Evolutionary conservation across 2,329 filamentous ascomycete genomes (phyloP).

Genomic region (Penicillium sp.): DNA sequence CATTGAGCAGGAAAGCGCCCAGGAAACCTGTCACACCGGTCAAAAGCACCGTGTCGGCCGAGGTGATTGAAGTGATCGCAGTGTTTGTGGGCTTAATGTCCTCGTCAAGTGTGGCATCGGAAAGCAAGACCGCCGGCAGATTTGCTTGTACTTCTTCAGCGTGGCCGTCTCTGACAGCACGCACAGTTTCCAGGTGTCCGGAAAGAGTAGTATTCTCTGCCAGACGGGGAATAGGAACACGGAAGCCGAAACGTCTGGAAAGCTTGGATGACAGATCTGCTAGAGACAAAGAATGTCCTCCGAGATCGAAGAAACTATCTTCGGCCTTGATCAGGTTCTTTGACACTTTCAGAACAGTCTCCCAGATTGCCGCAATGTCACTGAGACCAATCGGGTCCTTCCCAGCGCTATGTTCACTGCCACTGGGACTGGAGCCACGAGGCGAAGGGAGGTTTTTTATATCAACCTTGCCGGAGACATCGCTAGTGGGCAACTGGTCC

Average conservation of each 20-base stretch:
- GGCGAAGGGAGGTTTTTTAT: too few relatives aligned
- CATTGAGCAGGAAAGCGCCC: constrained; percentile 69
- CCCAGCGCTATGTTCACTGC: constrained; percentile 37
- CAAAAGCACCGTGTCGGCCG: constrained; percentile 59
- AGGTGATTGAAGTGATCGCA: too few relatives aligned
- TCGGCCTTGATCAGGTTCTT: constrained; percentile 61
- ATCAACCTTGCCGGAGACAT: constrained; percentile 76
- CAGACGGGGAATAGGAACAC: constrained; percentile 67
- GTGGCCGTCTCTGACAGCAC: constrained; percentile 67
- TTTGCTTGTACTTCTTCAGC: constrained; percentile 73
- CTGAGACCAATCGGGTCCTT: constrained; percentile 65
- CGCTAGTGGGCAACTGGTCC: constrained; percentile 68
- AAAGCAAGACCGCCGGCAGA: constrained; percentile 64
- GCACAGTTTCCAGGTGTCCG: constrained; percentile 70
- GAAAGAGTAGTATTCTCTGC: constrained; percentile 69
- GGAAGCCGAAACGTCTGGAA: constrained; percentile 68
- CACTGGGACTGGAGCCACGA: too few relatives aligned
- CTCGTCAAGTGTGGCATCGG: constrained; percentile 63
- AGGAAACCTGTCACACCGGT: constrained; percentile 76
- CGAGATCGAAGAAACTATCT: constrained; percentile 77
- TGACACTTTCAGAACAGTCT: constrained; percentile 65
- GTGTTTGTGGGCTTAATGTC: too few relatives aligned
- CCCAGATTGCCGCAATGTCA: constrained; percentile 70
- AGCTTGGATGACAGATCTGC: constrained; percentile 68
- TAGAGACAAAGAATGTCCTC: constrained; percentile 74